Evolutionary conservation across 805 yeast species (phyloP), one percentile per base, ranked within the genome.

Genomic region (Lipomyces sp.): DNA sequence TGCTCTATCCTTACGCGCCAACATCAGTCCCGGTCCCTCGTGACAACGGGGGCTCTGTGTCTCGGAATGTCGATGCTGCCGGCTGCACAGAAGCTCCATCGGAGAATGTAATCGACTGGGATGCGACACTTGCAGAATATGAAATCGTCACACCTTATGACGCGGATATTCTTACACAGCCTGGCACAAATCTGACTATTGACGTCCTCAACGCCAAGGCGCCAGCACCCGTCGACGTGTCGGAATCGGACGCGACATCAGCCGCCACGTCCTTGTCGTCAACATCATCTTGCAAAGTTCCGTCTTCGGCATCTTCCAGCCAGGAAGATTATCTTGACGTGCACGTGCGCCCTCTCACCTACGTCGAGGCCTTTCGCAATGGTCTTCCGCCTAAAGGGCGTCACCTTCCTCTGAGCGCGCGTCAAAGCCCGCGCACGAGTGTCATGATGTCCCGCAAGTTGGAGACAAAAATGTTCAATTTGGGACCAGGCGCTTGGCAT

Each of bases 281-380:
- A 24, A 32, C 29, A 8, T 32, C 45, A 30, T 33, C 53, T 7
- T 57, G 56, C 53, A 24, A 34, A 11, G 48, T 13, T 34, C 11
- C 33, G 6, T 34, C 58, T 39, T 18, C 33, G 24, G 48, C 48
- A 42, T 6, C 48, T 10, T 32, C 35, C 64, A 6, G 50, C 51
- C 56, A 55, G 37, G 64, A 64, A n/a, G 67, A 55, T 32, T 64
- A 58, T 34, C 64, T 64, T 24, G 57, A 58, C 45, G 45, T 64
- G 57, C 54, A 61, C 18, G 62, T 61, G 7, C 67, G 67, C 18
- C 65, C 55, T 24, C 62, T 57, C 42, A 64, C 64, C 18, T 64
- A 64, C 51, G 64, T 60, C n/a, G 67, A 64, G 62, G 67, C 53
- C 11, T 39, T 64, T 51, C 32, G 34, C 50, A 57, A 58, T 37